Percentiles rank a stretch among this genome's conserved stretches.
Evolutionary conservation across 257 asterid species (phyloP).

Genomic region (Handroanthus guayacan): DNA sequence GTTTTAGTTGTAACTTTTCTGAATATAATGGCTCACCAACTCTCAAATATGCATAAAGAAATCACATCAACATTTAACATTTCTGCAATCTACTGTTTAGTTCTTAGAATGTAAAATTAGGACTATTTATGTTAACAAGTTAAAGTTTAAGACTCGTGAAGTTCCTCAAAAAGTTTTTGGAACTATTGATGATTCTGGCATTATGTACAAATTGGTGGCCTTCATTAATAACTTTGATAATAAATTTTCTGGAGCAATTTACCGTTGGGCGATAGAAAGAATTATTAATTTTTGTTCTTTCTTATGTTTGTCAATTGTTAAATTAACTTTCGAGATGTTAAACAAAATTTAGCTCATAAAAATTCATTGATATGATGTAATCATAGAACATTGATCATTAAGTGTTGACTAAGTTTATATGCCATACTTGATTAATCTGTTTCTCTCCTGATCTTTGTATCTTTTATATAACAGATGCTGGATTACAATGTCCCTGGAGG

Average conservation of each 20-base stretch:
- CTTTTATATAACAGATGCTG: conserved; percentile 74
- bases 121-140: background rate
- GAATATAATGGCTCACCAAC: background rate
- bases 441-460: conserved; percentile 37
- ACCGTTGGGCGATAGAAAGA: background rate
- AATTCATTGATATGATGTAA: background rate
- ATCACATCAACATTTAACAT: background rate
- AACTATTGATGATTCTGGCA: conserved; percentile 10
- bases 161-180: conserved; percentile 22
- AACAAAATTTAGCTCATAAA: background rate
- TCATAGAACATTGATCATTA: background rate
- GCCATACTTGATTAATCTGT: conserved; percentile 5
- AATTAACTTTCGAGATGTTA: conserved; percentile 18
- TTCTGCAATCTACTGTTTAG: conserved; percentile 3
- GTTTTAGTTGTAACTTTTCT: background rate
- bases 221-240: conserved; percentile 10
- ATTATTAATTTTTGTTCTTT: background rate
- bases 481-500: conserved; percentile 99
- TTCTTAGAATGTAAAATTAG: background rate
- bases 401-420: background rate
- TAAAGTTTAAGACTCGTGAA: conserved; percentile 2
- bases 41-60: background rate
- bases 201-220: background rate
- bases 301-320: background rate
- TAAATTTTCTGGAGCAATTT: background rate